Conservation (phyloP, 1,284 basidiomycete genomes). For the Rhodotorula sp. region DNA sequence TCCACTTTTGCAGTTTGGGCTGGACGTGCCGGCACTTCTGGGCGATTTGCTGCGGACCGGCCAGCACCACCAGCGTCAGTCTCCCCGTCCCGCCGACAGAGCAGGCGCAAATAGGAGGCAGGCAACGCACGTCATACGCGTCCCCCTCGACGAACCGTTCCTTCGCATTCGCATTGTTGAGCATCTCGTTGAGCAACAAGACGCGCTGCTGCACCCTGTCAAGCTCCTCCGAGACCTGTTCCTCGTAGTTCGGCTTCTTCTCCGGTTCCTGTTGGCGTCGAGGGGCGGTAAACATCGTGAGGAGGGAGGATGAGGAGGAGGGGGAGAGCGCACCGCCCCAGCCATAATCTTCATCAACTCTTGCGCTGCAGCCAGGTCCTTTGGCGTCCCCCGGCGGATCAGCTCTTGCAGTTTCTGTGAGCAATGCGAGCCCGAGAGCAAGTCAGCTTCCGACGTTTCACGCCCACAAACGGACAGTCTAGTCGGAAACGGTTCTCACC, state of each 20-base stretch:
- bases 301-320: background rate
- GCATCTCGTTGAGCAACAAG: constrained; percentile 89
- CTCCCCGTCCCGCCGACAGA: no score
- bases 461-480: no score
- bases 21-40: constrained; percentile 75
- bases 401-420: constrained; percentile 85
- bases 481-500: constrained; percentile 45
- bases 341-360: constrained; percentile 96
- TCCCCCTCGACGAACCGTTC: constrained; percentile 64
- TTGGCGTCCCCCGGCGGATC: constrained; percentile 90
- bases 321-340: constrained; percentile 61
- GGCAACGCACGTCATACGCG: constrained; percentile 74
- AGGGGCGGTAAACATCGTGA: no score
- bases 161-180: constrained; percentile 77
- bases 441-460: background rate
- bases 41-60: constrained; percentile 72
- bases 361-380: constrained; percentile 91
- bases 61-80: background rate
- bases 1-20: constrained; percentile 97
- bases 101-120: background rate
- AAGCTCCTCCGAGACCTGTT: constrained; percentile 83
- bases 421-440: constrained; percentile 41
- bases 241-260: constrained; percentile 85
- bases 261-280: constrained; percentile 66
- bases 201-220: constrained; percentile 94